Base-by-base conservation (phyloP, 148 eudicot species). In the Selenicereus undatus region DNA sequence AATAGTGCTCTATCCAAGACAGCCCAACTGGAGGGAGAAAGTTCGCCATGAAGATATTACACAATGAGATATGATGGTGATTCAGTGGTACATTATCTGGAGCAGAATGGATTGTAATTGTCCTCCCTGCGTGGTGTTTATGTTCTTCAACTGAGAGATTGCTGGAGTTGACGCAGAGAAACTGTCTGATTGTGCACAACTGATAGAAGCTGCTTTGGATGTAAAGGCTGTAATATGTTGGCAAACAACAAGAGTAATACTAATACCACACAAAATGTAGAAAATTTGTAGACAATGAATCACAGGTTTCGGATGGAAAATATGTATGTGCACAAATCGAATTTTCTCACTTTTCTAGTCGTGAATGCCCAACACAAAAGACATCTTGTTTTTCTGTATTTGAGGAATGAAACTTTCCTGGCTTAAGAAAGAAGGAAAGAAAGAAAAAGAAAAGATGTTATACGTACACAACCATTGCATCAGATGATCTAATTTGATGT, bases 1-100 rank as follows among this genome's bases (percentile, higher is more conserved):
- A 8, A 54, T 90, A 60, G 56, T 84, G 73, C 82, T 95, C 60
- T 92, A 91, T 82, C 97, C 99, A 71, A 86, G 86, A 75, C 81
- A 89, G n/a, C 89, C 71, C 27, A 69, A 81, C 54, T 73, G 45
- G 71, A 66, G 62, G 30, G 76, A 85, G 77, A 80, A 74, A 82
- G 69, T 84, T 78, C 81, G 79, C 84, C 89, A 45, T 91, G 77
- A 84, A 71, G 52, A 20, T 69, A 14, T 56, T 54, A 74, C 48
- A 2, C 42, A 8, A 11, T n/a, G 74, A 27, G 29, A 64, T 64
- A 64, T 64, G 24, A 16, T 17, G n/a, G n/a, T 45, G 51, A 43
- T 52, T 11, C 26, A 10, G 52, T 48, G 52, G 14, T 48, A 10
- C 52, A 11, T 48, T 48, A 10, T 10, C 52, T 14, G 14, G 52